These are phyloP conservation scores for Porcisia hertigi DNA, from an alignment of 208 protist genomes.

Conservation along the genomic window DNA sequence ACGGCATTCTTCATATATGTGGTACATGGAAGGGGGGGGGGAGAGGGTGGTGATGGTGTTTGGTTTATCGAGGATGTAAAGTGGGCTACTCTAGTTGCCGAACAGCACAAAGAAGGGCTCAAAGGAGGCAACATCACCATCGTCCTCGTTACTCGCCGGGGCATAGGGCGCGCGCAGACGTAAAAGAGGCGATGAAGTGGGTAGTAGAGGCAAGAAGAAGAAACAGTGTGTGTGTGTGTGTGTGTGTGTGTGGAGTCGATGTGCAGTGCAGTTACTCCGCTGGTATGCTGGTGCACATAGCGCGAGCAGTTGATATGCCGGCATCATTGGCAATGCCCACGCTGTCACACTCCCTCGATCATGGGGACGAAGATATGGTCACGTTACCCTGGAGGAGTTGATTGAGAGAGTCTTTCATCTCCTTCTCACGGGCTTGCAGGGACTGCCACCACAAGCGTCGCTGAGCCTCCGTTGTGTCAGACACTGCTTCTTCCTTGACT, in stretches of 20 bases:
- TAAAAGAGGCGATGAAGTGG: not conserved
- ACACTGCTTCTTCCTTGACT: not conserved
- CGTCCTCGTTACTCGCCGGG: not conserved
- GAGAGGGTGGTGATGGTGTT: not conserved
- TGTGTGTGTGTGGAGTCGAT: too few relatives aligned
- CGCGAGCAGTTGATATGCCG: conserved; percentile 1
- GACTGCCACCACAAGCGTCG: conserved; percentile 20
- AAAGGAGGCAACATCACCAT: not conserved
- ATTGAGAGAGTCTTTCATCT: conserved; percentile 29
- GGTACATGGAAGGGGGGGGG: not conserved
- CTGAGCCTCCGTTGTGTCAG: not conserved
- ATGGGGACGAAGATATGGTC: not conserved
- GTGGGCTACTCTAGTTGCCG: not conserved
- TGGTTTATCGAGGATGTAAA: not conserved
- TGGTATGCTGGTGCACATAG: conserved; percentile 25
- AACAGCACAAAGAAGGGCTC: not conserved
- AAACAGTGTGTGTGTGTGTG: too few relatives aligned
- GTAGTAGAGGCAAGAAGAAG: not conserved
- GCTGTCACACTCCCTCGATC: conserved; percentile 1
- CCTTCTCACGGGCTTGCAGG: conserved; percentile 18
- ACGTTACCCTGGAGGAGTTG: conserved; percentile 9
- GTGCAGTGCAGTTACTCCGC: not conserved
- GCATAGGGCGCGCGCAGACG: not conserved
- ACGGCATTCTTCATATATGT: too few relatives aligned
- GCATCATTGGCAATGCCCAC: not conserved